These are phyloP conservation scores for Kwoniella pini DNA, from an alignment of 768 basidiomycete species.

Conservation along the genomic window DNA sequence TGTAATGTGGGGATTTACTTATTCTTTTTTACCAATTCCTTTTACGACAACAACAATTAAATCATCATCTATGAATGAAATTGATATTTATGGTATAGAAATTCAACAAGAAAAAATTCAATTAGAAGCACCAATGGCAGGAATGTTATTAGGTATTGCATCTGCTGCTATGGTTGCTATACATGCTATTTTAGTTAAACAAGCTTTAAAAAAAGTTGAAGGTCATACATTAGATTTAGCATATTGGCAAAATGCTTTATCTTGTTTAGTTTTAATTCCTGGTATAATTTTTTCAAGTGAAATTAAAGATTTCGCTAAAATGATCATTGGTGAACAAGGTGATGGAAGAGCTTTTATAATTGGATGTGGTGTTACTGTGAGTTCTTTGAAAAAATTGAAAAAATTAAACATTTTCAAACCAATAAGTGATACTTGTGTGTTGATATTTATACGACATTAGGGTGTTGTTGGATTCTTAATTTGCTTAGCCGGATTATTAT, in stretches of 20 bases:
- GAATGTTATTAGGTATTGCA: conserved; percentile 30
- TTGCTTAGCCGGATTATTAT: conserved; percentile 85
- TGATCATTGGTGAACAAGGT: conserved; percentile 16
- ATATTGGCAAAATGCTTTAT: conserved; percentile 33
- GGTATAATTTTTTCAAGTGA: conserved; percentile 22
- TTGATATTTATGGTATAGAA: not conserved
- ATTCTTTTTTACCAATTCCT: conserved; percentile 26
- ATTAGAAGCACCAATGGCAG: conserved; percentile 32
- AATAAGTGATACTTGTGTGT: too few species aligned
- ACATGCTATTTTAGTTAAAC: conserved; percentile 36
- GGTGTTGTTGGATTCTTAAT: conserved; percentile 67
- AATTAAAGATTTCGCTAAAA: conserved; percentile 9
- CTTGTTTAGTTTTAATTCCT: conserved; percentile 20
- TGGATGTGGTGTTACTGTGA: conserved; percentile 31
- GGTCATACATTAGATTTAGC: conserved; percentile 29
- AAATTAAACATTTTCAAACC: too few species aligned
- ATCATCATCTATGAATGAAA: not conserved
- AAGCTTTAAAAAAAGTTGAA: conserved; percentile 29
- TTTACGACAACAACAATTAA: not conserved
- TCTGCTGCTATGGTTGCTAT: conserved; percentile 34
- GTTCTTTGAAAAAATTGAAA: too few species aligned
- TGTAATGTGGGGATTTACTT: conserved; percentile 37
- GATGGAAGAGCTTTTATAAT: conserved; percentile 24
- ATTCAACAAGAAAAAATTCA: not conserved
- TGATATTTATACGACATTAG: not conserved